Evolutionary conservation across 2,329 filamentous ascomycete genomes (phyloP).

Genomic region (Cadophora malorum): DNA sequence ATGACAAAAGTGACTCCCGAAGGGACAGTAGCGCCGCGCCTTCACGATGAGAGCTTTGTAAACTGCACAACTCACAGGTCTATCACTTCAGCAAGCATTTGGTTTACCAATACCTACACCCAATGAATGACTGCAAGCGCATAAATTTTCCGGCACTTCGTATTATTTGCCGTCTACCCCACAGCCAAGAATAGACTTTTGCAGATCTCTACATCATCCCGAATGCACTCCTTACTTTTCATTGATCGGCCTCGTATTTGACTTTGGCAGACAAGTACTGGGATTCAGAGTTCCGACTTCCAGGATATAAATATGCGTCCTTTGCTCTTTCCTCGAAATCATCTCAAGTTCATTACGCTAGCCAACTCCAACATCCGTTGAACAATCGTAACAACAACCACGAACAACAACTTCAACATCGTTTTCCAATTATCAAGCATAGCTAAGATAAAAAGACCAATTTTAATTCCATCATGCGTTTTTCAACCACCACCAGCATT

Average conservation of each 20-base stretch:
- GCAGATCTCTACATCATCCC: conserved; percentile 7
- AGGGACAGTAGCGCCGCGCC: too few relatives aligned
- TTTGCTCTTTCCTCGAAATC: neutral
- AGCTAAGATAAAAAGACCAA: neutral
- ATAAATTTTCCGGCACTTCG: neutral
- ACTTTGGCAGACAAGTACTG: neutral
- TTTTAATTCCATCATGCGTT: conserved; percentile 20
- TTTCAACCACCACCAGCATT: conserved; percentile 17
- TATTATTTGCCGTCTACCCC: neutral
- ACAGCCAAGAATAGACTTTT: conserved; percentile 7
- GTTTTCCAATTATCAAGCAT: neutral
- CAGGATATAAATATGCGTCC: neutral
- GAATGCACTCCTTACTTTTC: neutral
- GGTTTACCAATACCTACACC: neutral
- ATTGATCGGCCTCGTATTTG: conserved; percentile 3
- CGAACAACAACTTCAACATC: neutral
- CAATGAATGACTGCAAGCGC: neutral
- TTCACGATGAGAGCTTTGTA: too few relatives aligned
- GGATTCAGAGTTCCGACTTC: neutral
- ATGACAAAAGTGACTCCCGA: too few relatives aligned
- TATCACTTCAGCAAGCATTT: too few relatives aligned
- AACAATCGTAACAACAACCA: neutral
- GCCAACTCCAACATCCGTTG: neutral
- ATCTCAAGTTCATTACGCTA: neutral
- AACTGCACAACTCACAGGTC: too few relatives aligned